Evolutionary conservation across 176 grass and related monocot species (phyloP).

Genomic region (Rhynchospora tenuis): DNA sequence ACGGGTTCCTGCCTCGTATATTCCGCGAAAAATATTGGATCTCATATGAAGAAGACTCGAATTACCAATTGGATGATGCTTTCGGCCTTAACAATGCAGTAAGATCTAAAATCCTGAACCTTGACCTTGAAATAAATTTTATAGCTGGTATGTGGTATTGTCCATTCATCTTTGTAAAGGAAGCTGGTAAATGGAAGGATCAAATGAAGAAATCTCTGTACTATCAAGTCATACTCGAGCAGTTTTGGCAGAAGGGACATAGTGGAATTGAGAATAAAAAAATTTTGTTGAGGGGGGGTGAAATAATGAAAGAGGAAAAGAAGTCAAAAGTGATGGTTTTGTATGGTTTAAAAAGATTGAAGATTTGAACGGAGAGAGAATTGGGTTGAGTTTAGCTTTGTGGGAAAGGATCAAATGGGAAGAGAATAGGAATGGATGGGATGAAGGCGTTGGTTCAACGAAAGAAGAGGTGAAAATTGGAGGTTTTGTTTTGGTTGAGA

Average conservation of each 20-base stretch:
- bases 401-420: constrained; percentile 66
- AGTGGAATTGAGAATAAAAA: constrained; percentile 1
- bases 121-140: background rate
- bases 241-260: constrained; percentile 31
- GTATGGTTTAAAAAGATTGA: constrained; percentile 41
- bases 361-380: background rate
- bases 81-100: constrained; percentile 22
- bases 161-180: constrained; percentile 44
- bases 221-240: constrained; percentile 45
- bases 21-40: constrained; percentile 36
- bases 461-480: constrained; percentile 21
- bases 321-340: constrained; percentile 27
- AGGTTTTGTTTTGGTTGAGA: constrained; percentile 52
- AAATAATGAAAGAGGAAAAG: background rate
- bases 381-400: constrained; percentile 36
- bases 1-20: constrained; percentile 28
- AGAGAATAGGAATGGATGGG: constrained; percentile 43
- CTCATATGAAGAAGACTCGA: constrained; percentile 24
- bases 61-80: constrained; percentile 29
- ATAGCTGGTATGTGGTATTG: constrained; percentile 44
- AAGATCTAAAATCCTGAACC: constrained; percentile 3
- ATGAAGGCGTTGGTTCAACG: constrained; percentile 26
- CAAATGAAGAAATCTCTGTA: constrained; percentile 36
- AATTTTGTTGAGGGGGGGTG: constrained; percentile 26
- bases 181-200: background rate